Evolutionary conservation across 2,329 filamentous ascomycete genomes (phyloP).

Genomic region (Trichoderma brevicompactum): DNA sequence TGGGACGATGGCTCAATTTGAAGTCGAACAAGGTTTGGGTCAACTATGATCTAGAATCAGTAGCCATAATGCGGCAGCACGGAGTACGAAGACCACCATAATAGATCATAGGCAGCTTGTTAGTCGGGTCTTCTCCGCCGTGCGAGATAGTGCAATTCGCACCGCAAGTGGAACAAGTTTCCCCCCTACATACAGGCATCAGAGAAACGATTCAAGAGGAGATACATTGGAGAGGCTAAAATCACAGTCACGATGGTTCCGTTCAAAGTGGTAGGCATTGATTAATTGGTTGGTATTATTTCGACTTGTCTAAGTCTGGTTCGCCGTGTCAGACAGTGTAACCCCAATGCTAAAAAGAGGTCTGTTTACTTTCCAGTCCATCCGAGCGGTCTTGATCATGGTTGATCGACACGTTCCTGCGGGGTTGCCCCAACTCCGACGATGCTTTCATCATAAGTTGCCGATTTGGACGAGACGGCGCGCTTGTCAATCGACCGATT

Average conservation of each 20-base stretch:
- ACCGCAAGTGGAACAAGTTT: neutral
- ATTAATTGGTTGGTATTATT: slow-evolving; percentile 2
- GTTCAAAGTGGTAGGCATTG: neutral
- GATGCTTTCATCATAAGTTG: slow-evolving; percentile 6
- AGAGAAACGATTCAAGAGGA: neutral
- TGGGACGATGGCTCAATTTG: neutral
- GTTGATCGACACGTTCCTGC: slow-evolving; percentile 12
- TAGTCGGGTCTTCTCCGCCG: neutral
- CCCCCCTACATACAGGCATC: slow-evolving; percentile 1
- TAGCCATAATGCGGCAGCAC: neutral
- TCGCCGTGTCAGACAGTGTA: slow-evolving; percentile 9
- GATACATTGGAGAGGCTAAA: slow-evolving; percentile 11
- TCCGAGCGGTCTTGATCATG: neutral
- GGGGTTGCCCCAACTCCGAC: slow-evolving; percentile 4
- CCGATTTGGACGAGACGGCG: slow-evolving; percentile 2
- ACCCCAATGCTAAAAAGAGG: neutral
- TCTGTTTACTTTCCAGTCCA: slow-evolving; percentile 9
- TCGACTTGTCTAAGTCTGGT: neutral
- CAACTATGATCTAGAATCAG: slow-evolving; percentile 3
- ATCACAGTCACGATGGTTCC: slow-evolving; percentile 7
- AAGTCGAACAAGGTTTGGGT: slow-evolving; percentile 15
- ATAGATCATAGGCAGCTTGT: neutral
- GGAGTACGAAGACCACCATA: neutral
- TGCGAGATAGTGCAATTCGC: slow-evolving; percentile 1
- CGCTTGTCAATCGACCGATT: neutral